phyloP scores from a whole-genome alignment of 371 early-diverging fungal species.

The Apophysomyces variabilis region DNA sequence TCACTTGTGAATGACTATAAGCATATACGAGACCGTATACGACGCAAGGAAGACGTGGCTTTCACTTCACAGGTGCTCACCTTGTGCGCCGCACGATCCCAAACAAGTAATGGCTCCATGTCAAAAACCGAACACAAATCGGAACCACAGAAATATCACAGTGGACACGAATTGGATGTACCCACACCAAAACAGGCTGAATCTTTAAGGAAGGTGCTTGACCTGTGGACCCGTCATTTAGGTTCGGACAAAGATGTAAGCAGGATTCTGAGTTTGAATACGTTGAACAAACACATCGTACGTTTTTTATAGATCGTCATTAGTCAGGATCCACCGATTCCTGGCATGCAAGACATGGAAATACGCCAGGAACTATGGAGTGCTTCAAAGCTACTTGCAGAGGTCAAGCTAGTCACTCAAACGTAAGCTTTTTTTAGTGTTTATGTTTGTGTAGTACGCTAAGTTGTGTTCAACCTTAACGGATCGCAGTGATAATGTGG shows the following conservation, averaged over 20 bases:
- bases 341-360: constrained; percentile 48
- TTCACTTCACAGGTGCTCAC: constrained; percentile 23
- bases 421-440: constrained; percentile 41
- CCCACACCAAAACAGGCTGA: constrained; percentile 25
- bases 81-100: constrained; percentile 18
- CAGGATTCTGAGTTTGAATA: constrained; percentile 5
- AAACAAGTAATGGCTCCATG: constrained; percentile 22
- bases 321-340: constrained; percentile 54
- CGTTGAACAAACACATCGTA: constrained; percentile 5
- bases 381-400: constrained; percentile 54
- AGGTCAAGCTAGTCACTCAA: constrained; percentile 59
- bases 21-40: constrained; percentile 35
- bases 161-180: constrained; percentile 9
- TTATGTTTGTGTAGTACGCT: neutral
- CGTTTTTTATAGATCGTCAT: constrained; percentile 46
- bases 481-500: constrained; percentile 54
- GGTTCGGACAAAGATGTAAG: constrained; percentile 59
- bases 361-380: constrained; percentile 28
- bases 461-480: neutral
- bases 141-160: constrained; percentile 1
- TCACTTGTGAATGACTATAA: constrained; percentile 70
- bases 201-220: constrained; percentile 43
- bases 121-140: constrained; percentile 4
- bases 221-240: constrained; percentile 54
- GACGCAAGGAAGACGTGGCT: constrained; percentile 24